Base-by-base conservation (phyloP, 2,329 filamentous ascomycete species). In the Penicillium psychrosexuale region DNA sequence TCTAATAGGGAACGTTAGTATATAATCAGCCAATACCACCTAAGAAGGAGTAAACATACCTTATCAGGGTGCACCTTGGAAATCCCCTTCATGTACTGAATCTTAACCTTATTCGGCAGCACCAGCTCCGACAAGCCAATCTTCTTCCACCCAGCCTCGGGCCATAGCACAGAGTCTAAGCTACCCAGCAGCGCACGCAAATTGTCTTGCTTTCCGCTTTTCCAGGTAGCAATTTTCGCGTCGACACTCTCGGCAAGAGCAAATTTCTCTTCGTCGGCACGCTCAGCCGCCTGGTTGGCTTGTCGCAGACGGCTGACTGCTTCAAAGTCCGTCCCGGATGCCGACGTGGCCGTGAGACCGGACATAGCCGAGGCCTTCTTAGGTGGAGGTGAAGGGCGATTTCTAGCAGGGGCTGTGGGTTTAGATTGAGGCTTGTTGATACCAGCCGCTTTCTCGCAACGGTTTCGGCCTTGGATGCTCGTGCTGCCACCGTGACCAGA, bases 51-150 rank as follows among this genome's bases (percentile, higher is more conserved):
- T 17, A 58, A 63, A 74, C 84, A 75, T 80, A 97, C 94, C 88
- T 99, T 99, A 74, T 99, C 94, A 57, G 94, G 94, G 81, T 99
- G 94, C 64, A 94, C 94, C 81, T 97, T 97, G 11, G 88, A 90
- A 81, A 99, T 97, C 6, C 93, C 94, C 83, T 96, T 97, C 94
- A 99, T 97, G 72, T 99, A 99, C 57, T 89, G 81, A 61, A 99
- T 88, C 83, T 99, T 99, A 72, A 97, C 94, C 80, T 93, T 96
- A 64, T 90, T 91, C 33, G 91, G 86, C 82, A 96, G 83, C 49
- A 99, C 88, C 64, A 99, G 75, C 77, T 99, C 94, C 61, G 92
- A 88, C 84, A 99, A 85, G 31, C 91, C 91, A 53, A 97, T 87
- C 78, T 95, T 96, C 79, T 96, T 97, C 94, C 94, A 99, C 4